A percentile compares a stretch with the other conserved stretches of the same genome.
Evolutionary conservation across 306 rosid genomes (phyloP).

Genomic region (Vachellia collinsii): DNA sequence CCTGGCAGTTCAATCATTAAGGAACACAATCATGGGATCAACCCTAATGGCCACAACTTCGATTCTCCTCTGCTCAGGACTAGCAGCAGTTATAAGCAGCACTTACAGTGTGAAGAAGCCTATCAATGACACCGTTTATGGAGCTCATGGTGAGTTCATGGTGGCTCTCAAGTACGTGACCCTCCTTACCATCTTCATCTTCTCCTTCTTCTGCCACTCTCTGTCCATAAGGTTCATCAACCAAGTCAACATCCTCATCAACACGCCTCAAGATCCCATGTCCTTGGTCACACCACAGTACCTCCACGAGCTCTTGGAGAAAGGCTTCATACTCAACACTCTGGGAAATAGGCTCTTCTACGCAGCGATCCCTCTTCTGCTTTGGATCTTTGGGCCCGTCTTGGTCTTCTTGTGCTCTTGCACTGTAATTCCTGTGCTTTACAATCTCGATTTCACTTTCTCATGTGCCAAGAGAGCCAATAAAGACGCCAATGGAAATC

Average conservation of each 20-base stretch:
- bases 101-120: slow-evolving; percentile 92
- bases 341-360: slow-evolving; percentile 89
- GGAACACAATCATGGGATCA: slow-evolving; percentile 90
- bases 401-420: slow-evolving; percentile 71
- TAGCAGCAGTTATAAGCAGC: slow-evolving; percentile 95
- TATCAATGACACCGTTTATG: slow-evolving; percentile 72
- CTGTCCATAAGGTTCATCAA: slow-evolving; percentile 83
- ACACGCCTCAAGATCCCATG: slow-evolving; percentile 62
- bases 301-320: slow-evolving; percentile 68
- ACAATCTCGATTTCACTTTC: slow-evolving; percentile 76
- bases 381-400: slow-evolving; percentile 96
- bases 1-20: slow-evolving; percentile 81
- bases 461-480: slow-evolving; percentile 40
- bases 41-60: slow-evolving; percentile 97
- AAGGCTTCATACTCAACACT: slow-evolving; percentile 72
- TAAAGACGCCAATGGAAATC: slow-evolving; percentile 23
- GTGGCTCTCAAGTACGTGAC: slow-evolving; percentile 82
- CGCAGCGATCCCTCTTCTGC: slow-evolving; percentile 71
- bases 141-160: slow-evolving; percentile 95
- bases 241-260: slow-evolving; percentile 87
- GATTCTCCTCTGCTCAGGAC: slow-evolving; percentile 74
- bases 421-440: slow-evolving; percentile 80
- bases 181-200: slow-evolving; percentile 70
- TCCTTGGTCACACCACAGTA: slow-evolving; percentile 62
- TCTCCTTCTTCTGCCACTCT: slow-evolving; percentile 92